These are phyloP conservation scores for Eragrostis curvula DNA, from an alignment of 176 grass and related monocot species.

Conservation along the genomic window DNA sequence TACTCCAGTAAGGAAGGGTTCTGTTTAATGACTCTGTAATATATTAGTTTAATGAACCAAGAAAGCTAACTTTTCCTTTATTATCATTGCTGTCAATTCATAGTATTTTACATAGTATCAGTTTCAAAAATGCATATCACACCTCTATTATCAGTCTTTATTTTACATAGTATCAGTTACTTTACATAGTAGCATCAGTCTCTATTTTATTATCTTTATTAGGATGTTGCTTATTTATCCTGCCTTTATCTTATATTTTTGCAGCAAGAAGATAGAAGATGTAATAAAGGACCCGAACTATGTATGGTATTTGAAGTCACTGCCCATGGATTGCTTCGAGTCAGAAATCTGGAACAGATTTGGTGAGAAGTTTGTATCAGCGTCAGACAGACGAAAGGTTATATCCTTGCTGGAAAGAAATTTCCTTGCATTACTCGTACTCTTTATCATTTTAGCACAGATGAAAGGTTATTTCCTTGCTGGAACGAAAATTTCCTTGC, in stretches of 20 bases:
- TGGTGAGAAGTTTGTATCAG: conserved; percentile 29
- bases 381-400: conserved; percentile 68
- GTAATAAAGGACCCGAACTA: conserved; percentile 46
- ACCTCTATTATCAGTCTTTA: background rate
- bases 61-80: background rate
- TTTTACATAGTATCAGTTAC: background rate
- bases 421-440: background rate
- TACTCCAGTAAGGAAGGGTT: background rate
- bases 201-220: background rate
- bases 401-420: background rate
- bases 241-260: conserved; percentile 44
- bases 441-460: conserved; percentile 10
- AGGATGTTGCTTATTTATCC: background rate
- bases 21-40: background rate
- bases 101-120: conserved; percentile 4
- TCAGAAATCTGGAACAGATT: conserved; percentile 52
- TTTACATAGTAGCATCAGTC: background rate
- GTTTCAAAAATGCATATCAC: background rate
- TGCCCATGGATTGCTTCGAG: conserved; percentile 60
- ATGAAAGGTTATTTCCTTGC: too few species aligned
- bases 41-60: background rate
- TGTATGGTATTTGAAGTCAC: conserved; percentile 43
- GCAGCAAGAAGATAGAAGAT: conserved; percentile 65
- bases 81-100: background rate
- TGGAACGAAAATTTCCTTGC: too few species aligned